phyloP scores from a whole-genome alignment of 768 basidiomycete genomes.

The Tricholoma bakamatsutake region DNA sequence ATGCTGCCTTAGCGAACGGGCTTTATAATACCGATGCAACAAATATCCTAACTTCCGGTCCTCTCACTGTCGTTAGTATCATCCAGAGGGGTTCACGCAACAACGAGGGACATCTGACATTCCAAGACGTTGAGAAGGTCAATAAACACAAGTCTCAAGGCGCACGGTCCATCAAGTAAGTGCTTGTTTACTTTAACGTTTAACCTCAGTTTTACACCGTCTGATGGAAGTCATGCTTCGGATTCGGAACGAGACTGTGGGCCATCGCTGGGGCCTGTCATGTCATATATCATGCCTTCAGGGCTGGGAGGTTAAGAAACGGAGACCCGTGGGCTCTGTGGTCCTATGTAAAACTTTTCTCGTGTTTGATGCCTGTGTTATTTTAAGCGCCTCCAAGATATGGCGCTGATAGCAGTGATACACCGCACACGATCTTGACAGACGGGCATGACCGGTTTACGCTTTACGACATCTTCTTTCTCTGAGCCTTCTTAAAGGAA shows the following conservation, averaged over 20 bases:
- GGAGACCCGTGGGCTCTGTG: background rate
- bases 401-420: background rate
- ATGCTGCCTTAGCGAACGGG: no score
- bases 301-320: background rate
- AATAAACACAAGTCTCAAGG: background rate
- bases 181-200: background rate
- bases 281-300: background rate
- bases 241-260: background rate
- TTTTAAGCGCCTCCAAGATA: background rate
- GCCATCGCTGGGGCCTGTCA: background rate
- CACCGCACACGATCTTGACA: background rate
- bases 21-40: no score
- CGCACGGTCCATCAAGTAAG: background rate
- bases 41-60: no score
- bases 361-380: no score
- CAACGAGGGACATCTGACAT: background rate
- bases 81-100: no score
- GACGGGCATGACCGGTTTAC: constrained; percentile 1
- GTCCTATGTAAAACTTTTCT: background rate
- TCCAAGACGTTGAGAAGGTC: background rate
- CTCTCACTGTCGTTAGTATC: no score
- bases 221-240: background rate
- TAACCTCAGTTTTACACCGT: background rate
- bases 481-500: constrained; percentile 4
- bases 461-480: constrained; percentile 1